phyloP scores from a whole-genome alignment of 2,329 filamentous ascomycete species.

The Rachicladosporium sp. region DNA sequence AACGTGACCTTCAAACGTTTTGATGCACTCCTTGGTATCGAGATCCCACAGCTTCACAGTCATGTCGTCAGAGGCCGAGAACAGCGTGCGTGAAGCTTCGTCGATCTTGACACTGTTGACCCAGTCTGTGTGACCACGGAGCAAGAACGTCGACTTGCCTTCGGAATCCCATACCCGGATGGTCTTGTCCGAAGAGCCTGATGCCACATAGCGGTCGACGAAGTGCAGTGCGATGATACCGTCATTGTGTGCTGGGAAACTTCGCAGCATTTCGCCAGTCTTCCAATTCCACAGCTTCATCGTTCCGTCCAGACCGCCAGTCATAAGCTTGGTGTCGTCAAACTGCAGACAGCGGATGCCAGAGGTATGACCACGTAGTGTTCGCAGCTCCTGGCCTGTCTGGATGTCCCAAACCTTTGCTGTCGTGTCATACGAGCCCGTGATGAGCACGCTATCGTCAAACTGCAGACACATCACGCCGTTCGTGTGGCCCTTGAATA shows the following conservation, averaged over 20 bases:
- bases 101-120: slow-evolving; percentile 94
- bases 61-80: slow-evolving; percentile 89
- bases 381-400: slow-evolving; percentile 75
- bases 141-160: slow-evolving; percentile 64
- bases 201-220: slow-evolving; percentile 70
- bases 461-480: slow-evolving; percentile 72
- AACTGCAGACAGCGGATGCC: slow-evolving; percentile 87
- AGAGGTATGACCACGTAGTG: slow-evolving; percentile 66
- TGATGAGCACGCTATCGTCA: slow-evolving; percentile 81
- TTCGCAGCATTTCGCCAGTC: slow-evolving; percentile 75
- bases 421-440: slow-evolving; percentile 87
- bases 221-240: slow-evolving; percentile 85
- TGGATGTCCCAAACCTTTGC: slow-evolving; percentile 96
- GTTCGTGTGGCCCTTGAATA: slow-evolving; percentile 78
- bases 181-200: slow-evolving; percentile 77
- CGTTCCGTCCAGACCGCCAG: slow-evolving; percentile 74
- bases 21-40: slow-evolving; percentile 67
- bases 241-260: slow-evolving; percentile 63
- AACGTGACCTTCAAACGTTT: slow-evolving; percentile 74
- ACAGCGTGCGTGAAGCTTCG: slow-evolving; percentile 56
- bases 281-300: slow-evolving; percentile 96
- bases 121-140: slow-evolving; percentile 84
- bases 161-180: slow-evolving; percentile 90
- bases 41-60: slow-evolving; percentile 89
- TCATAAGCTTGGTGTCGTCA: slow-evolving; percentile 82